phyloP scores from a whole-genome alignment of 768 basidiomycete species.

The Boletus coccyginus region DNA sequence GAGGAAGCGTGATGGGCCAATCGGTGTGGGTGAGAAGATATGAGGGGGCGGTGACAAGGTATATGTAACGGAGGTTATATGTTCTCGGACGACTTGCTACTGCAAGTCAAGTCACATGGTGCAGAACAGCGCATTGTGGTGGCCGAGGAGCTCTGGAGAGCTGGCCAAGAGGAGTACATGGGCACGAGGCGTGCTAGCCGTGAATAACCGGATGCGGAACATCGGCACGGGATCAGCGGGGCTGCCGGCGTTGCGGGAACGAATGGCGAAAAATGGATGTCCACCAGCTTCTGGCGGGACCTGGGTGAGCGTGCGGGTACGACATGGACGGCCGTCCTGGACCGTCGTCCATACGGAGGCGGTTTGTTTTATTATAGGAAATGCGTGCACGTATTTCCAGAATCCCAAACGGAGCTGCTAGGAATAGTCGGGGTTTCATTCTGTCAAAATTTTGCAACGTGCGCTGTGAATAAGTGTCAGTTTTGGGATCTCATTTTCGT shows the following conservation, averaged over 20 bases:
- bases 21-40: constrained; percentile 6
- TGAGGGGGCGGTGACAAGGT: background rate
- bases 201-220: constrained; percentile 19
- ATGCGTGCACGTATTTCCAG: constrained; percentile 8
- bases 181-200: constrained; percentile 11
- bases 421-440: constrained; percentile 34
- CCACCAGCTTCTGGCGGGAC: constrained; percentile 16
- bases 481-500: constrained; percentile 10
- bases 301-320: constrained; percentile 16
- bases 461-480: constrained; percentile 15
- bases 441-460: constrained; percentile 30
- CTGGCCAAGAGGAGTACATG: background rate
- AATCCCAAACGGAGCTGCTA: constrained; percentile 27
- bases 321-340: constrained; percentile 20
- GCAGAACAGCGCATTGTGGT: background rate
- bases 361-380: constrained; percentile 18
- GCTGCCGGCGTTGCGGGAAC: constrained; percentile 9
- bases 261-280: constrained; percentile 10
- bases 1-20: constrained; percentile 5
- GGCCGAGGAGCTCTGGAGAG: background rate
- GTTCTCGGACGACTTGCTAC: background rate
- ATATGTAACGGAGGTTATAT: background rate
- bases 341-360: constrained; percentile 5
- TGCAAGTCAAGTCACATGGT: background rate
- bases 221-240: constrained; percentile 22